Base-by-base conservation (phyloP, 495 filamentous ascomycete genomes). In the Penicillium cataractarum region DNA sequence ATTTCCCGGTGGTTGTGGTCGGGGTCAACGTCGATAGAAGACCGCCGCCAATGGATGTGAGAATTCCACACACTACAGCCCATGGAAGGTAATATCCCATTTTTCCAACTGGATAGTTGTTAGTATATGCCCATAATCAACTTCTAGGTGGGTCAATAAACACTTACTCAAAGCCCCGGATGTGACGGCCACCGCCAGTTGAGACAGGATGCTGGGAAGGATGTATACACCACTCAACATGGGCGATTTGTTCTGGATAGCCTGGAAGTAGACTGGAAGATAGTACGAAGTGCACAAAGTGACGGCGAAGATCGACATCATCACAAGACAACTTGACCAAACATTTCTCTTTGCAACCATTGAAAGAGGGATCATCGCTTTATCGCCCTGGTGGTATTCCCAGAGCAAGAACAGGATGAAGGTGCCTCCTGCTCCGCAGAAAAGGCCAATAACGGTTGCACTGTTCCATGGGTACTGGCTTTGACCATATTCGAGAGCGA, bases 41-140 rank as follows among this genome's bases (percentile, higher is more conserved):
- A 3, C 85, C 84, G 17, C 74, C 71, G 13, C 78, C 81, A 48
- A 87, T 65, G 9, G 76, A 42, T 33, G 61, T 68, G 8, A 74
- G 49, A 3, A 64, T 44, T 10, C 68, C 69, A 22, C 74, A 58
- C 19, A 56, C 46, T 10, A 86, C 53, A 22, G 66, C 71, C 55
- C 77, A 78, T 0, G 83, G 85, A 6, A 83, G 71, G 50, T 84
- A 86, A 64, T 84, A 81, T 37, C 84, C 84, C 6, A 81, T 40
- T 51, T 66, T 72, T 19, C 69, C 70, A 48, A 78, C 77, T 78
- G 21, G 15, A 44, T 17, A 4, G 6, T 31, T 22, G 44, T 72
- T 48, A 70, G 65, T 39, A 6, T 17, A 5, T 40, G 7, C 13
- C 46, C 35, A 39, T 17, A 17, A 39, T 1, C 2, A 5, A 39